Evolutionary conservation across 2,329 filamentous ascomycete species (phyloP), one percentile per base, ranked within the genome.

Genomic region (Sclerotinia borealis): DNA sequence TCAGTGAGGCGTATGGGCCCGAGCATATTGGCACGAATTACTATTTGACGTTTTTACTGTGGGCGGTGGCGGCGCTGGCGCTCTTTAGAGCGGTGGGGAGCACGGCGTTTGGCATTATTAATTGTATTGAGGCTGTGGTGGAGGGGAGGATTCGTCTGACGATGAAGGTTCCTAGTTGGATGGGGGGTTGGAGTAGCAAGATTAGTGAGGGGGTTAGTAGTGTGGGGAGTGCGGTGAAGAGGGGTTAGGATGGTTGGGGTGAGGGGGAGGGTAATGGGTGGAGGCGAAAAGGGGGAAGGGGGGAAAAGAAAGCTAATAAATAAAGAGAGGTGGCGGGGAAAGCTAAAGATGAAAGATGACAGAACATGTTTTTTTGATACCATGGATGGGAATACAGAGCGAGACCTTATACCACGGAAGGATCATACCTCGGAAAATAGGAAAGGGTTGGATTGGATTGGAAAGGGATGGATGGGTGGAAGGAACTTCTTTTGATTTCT

Each of bases 41-140:
- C 74, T 99, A 99, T 76, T 83, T 99, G 49, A 89, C 87, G 41
- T 95, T 98, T 77, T 91, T 99, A 73, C 83, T 99, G 27, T 99
- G 95, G 95, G 81, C 85, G 36, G 95, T 99, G 17, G 95, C 95
- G 0, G 83, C 83, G 0, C 79, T 99, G 31, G 95, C 96, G 1
- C 79, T 95, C 8, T 96, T 99, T 82, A 86, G 95, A 67, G 93
- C 92, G 0, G 75, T 97, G 1, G 95, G 95, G 0, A 89, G 84
- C 11, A 87, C 87, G 0, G 85, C 91, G 0, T 99, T 96, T 78
- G 87, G 91, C 2, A 76, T 97, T 64, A 87, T 98, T 72, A 93
- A 96, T 73, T 79, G 88, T 39, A 78, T 99, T 62, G 93, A 96
- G 74, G 88, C 87, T 72, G 80, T 96, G 43, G 91, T 95, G 43